Evolutionary conservation across 768 basidiomycete genomes (phyloP).

Genomic region (Trametes cinnabarina): DNA sequence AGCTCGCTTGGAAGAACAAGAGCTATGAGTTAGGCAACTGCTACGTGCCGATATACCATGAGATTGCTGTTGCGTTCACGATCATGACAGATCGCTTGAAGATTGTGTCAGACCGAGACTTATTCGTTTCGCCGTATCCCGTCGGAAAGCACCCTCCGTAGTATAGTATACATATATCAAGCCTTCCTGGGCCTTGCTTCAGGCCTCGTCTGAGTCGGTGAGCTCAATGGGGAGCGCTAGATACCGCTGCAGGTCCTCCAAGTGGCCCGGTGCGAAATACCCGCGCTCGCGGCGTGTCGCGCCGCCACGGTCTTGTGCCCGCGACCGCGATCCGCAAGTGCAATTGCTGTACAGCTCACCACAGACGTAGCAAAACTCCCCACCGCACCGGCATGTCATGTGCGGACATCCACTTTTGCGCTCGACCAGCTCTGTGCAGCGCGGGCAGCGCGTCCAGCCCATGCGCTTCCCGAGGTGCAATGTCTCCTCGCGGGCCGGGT

Average conservation of each 20-base stretch:
- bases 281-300: not conserved
- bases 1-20: not conserved
- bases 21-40: too few relatives aligned
- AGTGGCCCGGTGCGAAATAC: not conserved
- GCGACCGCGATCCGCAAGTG: constrained; percentile 9
- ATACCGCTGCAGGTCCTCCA: not conserved
- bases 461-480: constrained; percentile 11
- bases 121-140: too few relatives aligned
- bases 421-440: constrained; percentile 30
- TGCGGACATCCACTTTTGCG: constrained; percentile 29
- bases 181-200: too few relatives aligned
- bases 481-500: constrained; percentile 6
- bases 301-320: not conserved
- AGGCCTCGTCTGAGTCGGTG: not conserved
- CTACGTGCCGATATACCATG: too few relatives aligned
- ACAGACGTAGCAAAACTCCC: constrained; percentile 24
- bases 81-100: too few relatives aligned
- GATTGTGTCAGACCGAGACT: too few relatives aligned
- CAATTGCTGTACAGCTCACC: constrained; percentile 28
- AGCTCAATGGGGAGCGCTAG: not conserved
- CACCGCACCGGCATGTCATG: constrained; percentile 30
- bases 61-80: too few relatives aligned
- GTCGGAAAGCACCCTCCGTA: not conserved
- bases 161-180: too few relatives aligned
- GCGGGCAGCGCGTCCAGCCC: constrained; percentile 30